phyloP scores from a whole-genome alignment of 2,329 filamentous ascomycete species.

The Claviceps arundinis region DNA sequence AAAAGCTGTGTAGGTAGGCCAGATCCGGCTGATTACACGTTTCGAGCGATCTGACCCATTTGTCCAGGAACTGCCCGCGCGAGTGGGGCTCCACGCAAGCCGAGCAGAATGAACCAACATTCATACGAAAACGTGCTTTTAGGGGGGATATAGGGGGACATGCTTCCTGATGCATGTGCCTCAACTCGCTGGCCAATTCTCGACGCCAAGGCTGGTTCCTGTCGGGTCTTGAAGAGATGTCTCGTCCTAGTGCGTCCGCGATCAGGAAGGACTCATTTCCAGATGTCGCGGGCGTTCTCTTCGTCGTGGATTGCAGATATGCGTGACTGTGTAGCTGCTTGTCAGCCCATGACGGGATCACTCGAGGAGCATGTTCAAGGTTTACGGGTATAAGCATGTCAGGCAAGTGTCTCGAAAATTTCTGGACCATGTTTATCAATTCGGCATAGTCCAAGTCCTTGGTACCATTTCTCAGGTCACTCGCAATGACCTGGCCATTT shows the following conservation, averaged over 20 bases:
- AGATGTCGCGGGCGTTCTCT: conserved; percentile 17
- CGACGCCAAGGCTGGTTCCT: not conserved
- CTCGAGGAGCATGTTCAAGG: conserved; percentile 33
- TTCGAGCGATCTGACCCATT: conserved; percentile 53
- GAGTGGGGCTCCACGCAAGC: conserved; percentile 52
- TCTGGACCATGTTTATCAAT: conserved; percentile 52
- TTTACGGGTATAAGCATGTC: conserved; percentile 82
- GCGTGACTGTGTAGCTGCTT: conserved; percentile 7
- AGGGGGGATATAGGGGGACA: conserved; percentile 51
- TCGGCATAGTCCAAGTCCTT: conserved; percentile 26
- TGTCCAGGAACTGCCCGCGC: conserved; percentile 48
- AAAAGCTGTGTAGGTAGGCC: conserved; percentile 58
- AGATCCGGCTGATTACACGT: conserved; percentile 69
- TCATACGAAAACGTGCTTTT: conserved; percentile 46
- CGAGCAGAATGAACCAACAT: conserved; percentile 50
- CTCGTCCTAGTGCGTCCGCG: not conserved
- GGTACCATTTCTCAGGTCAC: conserved; percentile 18
- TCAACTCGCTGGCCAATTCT: conserved; percentile 17
- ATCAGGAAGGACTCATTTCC: conserved; percentile 2
- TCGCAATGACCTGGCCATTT: conserved; percentile 43
- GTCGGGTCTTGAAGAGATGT: not conserved
- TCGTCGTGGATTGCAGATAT: conserved; percentile 16
- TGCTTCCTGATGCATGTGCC: conserved; percentile 31
- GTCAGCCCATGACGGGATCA: conserved; percentile 49
- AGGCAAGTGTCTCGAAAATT: conserved; percentile 60